These are phyloP conservation scores for Suillus subluteus DNA, from an alignment of 768 basidiomycete genomes.

Conservation along the genomic window DNA sequence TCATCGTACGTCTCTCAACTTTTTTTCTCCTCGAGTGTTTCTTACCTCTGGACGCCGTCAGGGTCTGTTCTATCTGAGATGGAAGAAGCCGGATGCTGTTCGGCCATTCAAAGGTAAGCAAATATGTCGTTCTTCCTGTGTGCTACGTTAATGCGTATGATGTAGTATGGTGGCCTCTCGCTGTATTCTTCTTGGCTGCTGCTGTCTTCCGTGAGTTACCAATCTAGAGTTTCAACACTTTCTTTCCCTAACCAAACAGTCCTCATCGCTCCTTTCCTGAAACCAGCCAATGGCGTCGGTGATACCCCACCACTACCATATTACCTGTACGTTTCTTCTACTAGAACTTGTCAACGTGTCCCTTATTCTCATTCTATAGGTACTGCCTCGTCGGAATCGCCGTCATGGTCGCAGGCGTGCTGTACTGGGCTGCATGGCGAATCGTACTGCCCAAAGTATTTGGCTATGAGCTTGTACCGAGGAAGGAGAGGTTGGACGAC, in stretches of 20 bases:
- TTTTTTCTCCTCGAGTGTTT: background rate
- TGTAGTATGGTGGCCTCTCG: slow-evolving; percentile 58
- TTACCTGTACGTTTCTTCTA: slow-evolving; percentile 42
- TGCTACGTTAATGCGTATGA: background rate
- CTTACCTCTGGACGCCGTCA: slow-evolving; percentile 16
- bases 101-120: slow-evolving; percentile 56
- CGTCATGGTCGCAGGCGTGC: slow-evolving; percentile 46
- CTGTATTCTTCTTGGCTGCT: slow-evolving; percentile 56
- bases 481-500: slow-evolving; percentile 51
- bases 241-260: slow-evolving; percentile 35
- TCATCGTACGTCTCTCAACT: slow-evolving; percentile 42
- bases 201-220: slow-evolving; percentile 50
- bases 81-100: slow-evolving; percentile 46
- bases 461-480: slow-evolving; percentile 49
- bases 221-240: rapidly evolving
- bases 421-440: slow-evolving; percentile 61
- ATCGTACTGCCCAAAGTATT: slow-evolving; percentile 51
- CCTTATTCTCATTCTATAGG: slow-evolving; percentile 26
- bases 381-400: slow-evolving; percentile 59
- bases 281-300: slow-evolving; percentile 55
- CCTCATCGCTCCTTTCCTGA: slow-evolving; percentile 57
- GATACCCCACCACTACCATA: slow-evolving; percentile 65
- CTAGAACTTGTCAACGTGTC: background rate
- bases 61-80: slow-evolving; percentile 61
- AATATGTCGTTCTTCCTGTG: background rate